Evolutionary conservation across 805 yeast species (phyloP).

Genomic region (Teunomyces stri): DNA sequence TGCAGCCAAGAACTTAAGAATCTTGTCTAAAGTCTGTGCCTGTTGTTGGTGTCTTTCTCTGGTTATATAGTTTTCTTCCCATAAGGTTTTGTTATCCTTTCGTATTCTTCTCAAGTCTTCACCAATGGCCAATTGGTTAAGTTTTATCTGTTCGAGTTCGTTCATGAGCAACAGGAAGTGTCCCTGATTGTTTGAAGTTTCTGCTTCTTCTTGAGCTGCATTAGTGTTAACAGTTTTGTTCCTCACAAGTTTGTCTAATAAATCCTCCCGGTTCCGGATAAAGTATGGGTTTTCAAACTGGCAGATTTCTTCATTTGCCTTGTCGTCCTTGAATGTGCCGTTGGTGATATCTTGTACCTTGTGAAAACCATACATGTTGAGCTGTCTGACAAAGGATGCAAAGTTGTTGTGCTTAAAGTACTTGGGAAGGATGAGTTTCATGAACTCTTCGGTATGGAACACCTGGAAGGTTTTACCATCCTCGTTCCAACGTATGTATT

Average conservation of each 20-base stretch:
- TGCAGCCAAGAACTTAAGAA: constrained; percentile 81
- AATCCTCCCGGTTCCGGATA: constrained; percentile 72
- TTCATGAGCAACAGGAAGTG: constrained; percentile 54
- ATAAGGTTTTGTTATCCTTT: constrained; percentile 82
- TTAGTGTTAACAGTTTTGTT: constrained; percentile 46
- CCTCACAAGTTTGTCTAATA: constrained; percentile 81
- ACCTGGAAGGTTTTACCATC: constrained; percentile 88
- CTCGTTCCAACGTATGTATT: constrained; percentile 77
- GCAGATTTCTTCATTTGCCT: constrained; percentile 73
- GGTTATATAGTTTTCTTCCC: constrained; percentile 84
- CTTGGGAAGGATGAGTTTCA: constrained; percentile 79
- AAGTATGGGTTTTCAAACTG: constrained; percentile 86
- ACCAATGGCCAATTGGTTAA: constrained; percentile 75
- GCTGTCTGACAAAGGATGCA: constrained; percentile 92
- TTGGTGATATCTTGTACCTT: constrained; percentile 89
- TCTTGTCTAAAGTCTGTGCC: constrained; percentile 83
- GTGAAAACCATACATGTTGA: constrained; percentile 99
- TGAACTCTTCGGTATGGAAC: constrained; percentile 77
- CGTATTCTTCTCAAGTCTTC: constrained; percentile 82
- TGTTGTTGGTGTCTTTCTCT: constrained; percentile 85
- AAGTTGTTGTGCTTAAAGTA: constrained; percentile 95
- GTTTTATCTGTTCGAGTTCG: constrained; percentile 74
- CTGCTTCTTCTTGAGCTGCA: constrained; percentile 10
- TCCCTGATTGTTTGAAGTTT: constrained; percentile 25
- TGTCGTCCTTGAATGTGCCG: constrained; percentile 57